Evolutionary conservation across 257 asterid species (phyloP), one percentile per base, ranked within the genome.

Genomic region (Nicotiana benthamiana): DNA sequence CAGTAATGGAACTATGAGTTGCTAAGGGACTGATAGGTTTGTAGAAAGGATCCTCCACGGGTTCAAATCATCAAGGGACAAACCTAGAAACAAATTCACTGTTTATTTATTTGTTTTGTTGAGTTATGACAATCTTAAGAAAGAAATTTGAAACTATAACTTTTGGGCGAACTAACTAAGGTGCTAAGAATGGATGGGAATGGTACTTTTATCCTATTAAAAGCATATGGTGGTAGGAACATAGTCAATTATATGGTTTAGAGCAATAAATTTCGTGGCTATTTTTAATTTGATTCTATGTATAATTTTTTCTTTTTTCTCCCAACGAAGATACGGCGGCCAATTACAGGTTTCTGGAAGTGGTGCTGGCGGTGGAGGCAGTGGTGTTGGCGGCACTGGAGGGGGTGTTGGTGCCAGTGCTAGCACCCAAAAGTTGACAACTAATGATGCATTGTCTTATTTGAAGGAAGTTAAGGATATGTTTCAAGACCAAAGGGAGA

Each of bases 401-500:
- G 79, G 79, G 43, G 79, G 79, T 46, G 80, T 77, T 79, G 92
- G 85, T 68, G 84, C 87, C 60, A 78, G 88, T 80, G 86, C 81
- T 68, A 59, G 87, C 77, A 22, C 93, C 34, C 89, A 87, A 81
- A 91, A 86, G 40, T 87, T 89, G 79, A 89, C 93, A 40, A 91
- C 93, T 57, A 89, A 86, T 63, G 93, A 89, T 83, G 93, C 93
- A 22, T 82, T 91, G 82, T 67, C 86, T 63, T 89, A 91, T 83
- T 82, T 89, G 87, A 89, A 91, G 86, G 88, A 89, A 61, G 93
- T 91, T 26, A 89, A 88, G 88, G 93, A 89, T 77, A 89, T 87
- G 93, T 89, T 89, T 70, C 90, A 88, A 67, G 93, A 91, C 74
- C 92, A 91, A 84, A 83, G 92, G 81, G 93, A 88, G 80, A 88